Evolutionary conservation across 2,329 filamentous ascomycete genomes (phyloP).

Genomic region (Paraphaeosphaeria minitans): DNA sequence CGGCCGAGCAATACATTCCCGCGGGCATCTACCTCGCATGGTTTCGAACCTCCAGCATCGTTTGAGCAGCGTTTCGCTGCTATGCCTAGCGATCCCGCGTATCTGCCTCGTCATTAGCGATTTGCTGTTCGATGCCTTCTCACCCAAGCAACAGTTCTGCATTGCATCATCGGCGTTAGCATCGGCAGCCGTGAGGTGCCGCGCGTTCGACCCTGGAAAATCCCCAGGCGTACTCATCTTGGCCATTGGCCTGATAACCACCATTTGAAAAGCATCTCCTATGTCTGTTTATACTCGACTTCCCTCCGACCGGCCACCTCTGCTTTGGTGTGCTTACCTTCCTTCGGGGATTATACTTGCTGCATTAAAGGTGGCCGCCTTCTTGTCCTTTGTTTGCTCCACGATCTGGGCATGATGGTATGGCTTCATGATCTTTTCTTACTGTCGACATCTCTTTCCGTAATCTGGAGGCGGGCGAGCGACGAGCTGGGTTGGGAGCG

Average conservation of each 20-base stretch:
- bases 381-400: constrained; percentile 14
- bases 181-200: constrained; percentile 28
- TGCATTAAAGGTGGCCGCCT: constrained; percentile 17
- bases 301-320: constrained; percentile 23
- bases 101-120: constrained; percentile 30
- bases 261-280: constrained; percentile 39
- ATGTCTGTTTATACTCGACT: constrained; percentile 35
- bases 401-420: constrained; percentile 33
- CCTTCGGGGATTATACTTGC: constrained; percentile 20
- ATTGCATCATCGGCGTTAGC: constrained; percentile 44
- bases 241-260: constrained; percentile 26
- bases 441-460: constrained; percentile 26
- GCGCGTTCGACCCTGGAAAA: constrained; percentile 22
- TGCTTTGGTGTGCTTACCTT: constrained; percentile 21
- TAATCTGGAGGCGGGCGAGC: constrained; percentile 26
- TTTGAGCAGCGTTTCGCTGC: constrained; percentile 48
- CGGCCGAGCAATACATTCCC: constrained; percentile 54
- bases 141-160: constrained; percentile 28
- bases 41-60: constrained; percentile 45
- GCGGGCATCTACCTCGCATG: constrained; percentile 46
- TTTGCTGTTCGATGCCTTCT: constrained; percentile 19
- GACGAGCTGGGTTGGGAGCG: constrained; percentile 7
- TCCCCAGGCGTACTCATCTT: constrained; percentile 27
- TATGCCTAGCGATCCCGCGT: constrained; percentile 30
- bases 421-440: constrained; percentile 22